Evolutionary conservation across 225 moss, liverwort and hornwort genomes (phyloP).

Genomic region (Pseudisothecium myosuroides): DNA sequence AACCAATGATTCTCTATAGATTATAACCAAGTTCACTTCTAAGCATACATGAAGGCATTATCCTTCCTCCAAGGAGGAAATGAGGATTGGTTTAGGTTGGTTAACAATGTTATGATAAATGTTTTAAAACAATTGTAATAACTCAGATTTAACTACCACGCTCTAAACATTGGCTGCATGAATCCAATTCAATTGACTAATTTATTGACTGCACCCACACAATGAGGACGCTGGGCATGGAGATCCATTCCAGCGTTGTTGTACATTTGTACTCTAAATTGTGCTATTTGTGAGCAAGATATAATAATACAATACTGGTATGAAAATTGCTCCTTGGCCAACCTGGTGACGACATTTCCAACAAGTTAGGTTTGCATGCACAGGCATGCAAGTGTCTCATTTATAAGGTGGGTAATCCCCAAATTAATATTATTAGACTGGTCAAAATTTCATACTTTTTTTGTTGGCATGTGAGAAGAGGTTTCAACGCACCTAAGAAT

Average conservation of each 20-base stretch:
- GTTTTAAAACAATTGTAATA: too few relatives aligned
- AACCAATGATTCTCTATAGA: too few relatives aligned
- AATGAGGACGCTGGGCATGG: background rate
- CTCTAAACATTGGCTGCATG: background rate
- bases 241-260: background rate
- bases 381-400: background rate
- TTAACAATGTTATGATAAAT: too few relatives aligned
- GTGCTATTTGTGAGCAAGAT: background rate
- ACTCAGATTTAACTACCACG: background rate
- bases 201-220: background rate
- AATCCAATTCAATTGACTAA: background rate
- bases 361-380: background rate
- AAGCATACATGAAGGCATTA: too few relatives aligned
- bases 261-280: background rate
- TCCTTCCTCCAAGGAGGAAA: too few relatives aligned
- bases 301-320: too few relatives aligned
- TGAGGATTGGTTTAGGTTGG: too few relatives aligned
- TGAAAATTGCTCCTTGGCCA: background rate
- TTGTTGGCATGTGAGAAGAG: background rate
- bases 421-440: too few relatives aligned
- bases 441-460: background rate
- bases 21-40: too few relatives aligned
- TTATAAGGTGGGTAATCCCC: background rate
- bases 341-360: background rate
- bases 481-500: fast-evolving